phyloP scores from a whole-genome alignment of 2,329 filamentous ascomycete genomes.

The Parasarocladium wereldwijsianum region DNA sequence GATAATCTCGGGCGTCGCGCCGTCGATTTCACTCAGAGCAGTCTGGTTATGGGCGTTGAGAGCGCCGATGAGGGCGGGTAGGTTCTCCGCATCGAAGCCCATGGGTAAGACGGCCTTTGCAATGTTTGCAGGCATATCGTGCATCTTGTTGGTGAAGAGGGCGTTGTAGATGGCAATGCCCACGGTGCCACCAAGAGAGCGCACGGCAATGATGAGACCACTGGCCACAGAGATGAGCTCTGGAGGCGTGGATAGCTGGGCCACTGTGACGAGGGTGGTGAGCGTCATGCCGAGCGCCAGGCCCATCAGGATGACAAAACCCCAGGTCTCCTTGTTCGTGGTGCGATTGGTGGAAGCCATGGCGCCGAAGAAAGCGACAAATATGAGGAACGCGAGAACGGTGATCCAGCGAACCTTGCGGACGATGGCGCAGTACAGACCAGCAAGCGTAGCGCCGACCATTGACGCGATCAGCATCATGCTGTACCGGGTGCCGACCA shows the following conservation, averaged over 20 bases:
- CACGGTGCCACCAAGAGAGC: constrained; percentile 22
- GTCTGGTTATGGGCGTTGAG: constrained; percentile 12
- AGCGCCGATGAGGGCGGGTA: constrained; percentile 13
- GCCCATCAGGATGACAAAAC: constrained; percentile 20
- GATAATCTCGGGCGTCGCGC: constrained; percentile 15
- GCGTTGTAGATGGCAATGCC: constrained; percentile 20
- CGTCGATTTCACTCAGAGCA: constrained; percentile 13
- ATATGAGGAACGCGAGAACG: constrained; percentile 10
- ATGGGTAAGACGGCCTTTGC: constrained; percentile 14
- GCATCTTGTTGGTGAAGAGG: constrained; percentile 15
- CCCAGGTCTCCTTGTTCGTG: constrained; percentile 16
- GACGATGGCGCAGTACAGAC: constrained; percentile 14
- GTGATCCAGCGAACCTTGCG: constrained; percentile 11
- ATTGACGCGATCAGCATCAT: constrained; percentile 17
- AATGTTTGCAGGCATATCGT: constrained; percentile 15
- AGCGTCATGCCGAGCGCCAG: constrained; percentile 18
- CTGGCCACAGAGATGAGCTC: constrained; percentile 21
- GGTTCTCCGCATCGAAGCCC: constrained; percentile 11
- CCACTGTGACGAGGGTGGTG: constrained; percentile 17
- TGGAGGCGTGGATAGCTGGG: constrained; percentile 20
- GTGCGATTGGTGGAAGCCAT: constrained; percentile 16
- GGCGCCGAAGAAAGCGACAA: constrained; percentile 15
- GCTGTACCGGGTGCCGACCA: constrained; percentile 17
- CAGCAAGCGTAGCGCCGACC: constrained; percentile 14
- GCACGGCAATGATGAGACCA: constrained; percentile 20